Evolutionary conservation across 441 rosid species (phyloP), one percentile per base, ranked within the genome.

Genomic region (Erysimum cheiri): DNA sequence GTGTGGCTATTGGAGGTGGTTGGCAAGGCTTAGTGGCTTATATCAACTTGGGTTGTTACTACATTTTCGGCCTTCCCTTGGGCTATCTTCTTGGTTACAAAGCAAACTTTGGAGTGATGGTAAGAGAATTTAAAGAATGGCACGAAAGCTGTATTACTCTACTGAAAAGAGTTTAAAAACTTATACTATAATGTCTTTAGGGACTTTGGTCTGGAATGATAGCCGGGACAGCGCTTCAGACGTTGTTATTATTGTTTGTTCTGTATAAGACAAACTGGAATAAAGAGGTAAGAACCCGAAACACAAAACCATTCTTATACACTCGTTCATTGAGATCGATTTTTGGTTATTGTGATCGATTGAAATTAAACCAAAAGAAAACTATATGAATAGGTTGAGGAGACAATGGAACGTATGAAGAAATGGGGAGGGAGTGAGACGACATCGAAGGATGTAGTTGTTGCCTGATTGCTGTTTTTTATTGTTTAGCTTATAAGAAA

Each of bases 171-270:
- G 9, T 2, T 32, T 28, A 24, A 62, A 40, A 40, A 33, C 24
- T 24, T 26, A 60, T 40, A 8, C 3, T 5, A 43, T 5, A 11
- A 68, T 14, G 53, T 60, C 6, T 52, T 28, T 57, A 90, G 96
- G 96, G 98, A 67, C 77, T 93, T 4, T 90, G 94, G 97, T 76
- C 74, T 28, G 96, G 94, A 49, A 90, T 93, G 98, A 85, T 93
- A 7, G 76, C 83, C 2, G 98, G 98, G 53, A 81, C 86, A 22
- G 80, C 84, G 5, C 69, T 87, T 71, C 97, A 93, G 62, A 93
- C 94, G 2, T 12, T 85, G 62, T 15, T 91, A 55, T 83, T 91
- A 3, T 32, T 88, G 54, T n/a, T 83, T 17, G 81, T 89, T 32
- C 81, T 89, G n/a, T 83, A 81, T 72, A 87, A 70, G 80, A 91